A percentile compares a stretch with the other conserved stretches of the same genome.
Evolutionary conservation across 2,329 filamentous ascomycete species (phyloP).

Genomic region (Geosmithia morbida): DNA sequence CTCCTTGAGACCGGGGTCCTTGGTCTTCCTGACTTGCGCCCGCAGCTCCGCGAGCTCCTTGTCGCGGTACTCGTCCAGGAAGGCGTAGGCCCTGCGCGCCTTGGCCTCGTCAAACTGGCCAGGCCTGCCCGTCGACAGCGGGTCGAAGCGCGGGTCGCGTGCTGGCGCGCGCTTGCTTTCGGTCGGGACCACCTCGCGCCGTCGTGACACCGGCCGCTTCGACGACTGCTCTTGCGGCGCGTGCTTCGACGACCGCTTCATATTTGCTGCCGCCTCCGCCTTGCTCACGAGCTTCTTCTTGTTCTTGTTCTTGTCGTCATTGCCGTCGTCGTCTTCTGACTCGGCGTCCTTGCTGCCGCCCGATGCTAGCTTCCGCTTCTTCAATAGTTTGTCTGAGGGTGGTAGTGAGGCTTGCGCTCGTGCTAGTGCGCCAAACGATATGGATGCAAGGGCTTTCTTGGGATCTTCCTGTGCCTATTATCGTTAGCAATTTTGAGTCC

Average conservation of each 20-base stretch:
- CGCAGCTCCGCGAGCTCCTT: conserved; percentile 69
- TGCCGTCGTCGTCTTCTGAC: conserved; percentile 13
- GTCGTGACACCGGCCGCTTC: conserved; percentile 71
- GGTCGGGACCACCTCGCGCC: conserved; percentile 51
- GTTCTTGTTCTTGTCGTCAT: conserved; percentile 10
- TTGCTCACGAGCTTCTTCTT: conserved; percentile 7
- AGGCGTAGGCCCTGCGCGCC: conserved; percentile 63
- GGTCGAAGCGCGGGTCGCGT: conserved; percentile 84
- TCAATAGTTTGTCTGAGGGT: conserved; percentile 11
- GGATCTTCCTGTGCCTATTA: conserved; percentile 12
- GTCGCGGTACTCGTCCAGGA: conserved; percentile 74
- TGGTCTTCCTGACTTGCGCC: conserved; percentile 48
- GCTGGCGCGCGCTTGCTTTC: conserved; percentile 24
- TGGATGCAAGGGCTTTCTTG: conserved; percentile 34
- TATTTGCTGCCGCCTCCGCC: conserved; percentile 13
- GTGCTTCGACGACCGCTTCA: conserved; percentile 56
- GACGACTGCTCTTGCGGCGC: conserved; percentile 73
- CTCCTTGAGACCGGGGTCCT: conserved; percentile 51
- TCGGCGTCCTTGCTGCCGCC: conserved; percentile 12
- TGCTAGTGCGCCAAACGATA: conserved; percentile 84
- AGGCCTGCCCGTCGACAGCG: conserved; percentile 28
- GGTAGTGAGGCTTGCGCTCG: conserved; percentile 64
- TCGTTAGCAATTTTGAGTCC: not conserved
- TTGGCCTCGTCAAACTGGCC: conserved; percentile 37
- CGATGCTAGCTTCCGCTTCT: not conserved